Base-by-base conservation (phyloP, 257 asterid genomes). In the Salvia hispanica region DNA sequence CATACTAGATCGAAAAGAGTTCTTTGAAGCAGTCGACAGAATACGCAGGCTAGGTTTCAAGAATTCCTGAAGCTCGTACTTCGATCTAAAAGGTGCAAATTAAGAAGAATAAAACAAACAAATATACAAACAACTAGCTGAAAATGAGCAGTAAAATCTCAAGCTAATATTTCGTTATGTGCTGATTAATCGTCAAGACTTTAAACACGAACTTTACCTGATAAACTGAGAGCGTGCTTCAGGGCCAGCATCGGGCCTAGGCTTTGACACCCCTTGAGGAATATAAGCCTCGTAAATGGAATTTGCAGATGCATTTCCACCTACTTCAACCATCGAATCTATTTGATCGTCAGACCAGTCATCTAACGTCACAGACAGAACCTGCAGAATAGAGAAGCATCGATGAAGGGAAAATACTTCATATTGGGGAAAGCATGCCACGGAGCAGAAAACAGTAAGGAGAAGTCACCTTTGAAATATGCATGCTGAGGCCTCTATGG, bases 21-120 rank as follows among this genome's bases (percentile, higher is more conserved):
- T 82, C 50, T 78, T 80, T 18, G 88, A 68, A 56, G 86, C 66
- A 56, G 73, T 61, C 39, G 99, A 94, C 66, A 76, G 63, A 44
- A 91, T 91, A 15, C 99, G 95, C 81, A 94, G 83, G 90, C 99
- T 91, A 5, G 99, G 97, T 79, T 90, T 94, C 87, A 94, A 75
- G 77, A 85, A 94, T 36, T 81, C 96, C 82, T 94, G 99, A 61
- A 61, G 91, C 82, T 94, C 99, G 42, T 91, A 94, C 79, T 94
- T 94, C 33, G 89, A 81, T 90, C 99, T 94, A 62, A 71, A 75
- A 71, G 48, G 40, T 25, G 61, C 39, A 74, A 48, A 58, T 11
- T 13, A 43, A 9, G 14, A 46, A 72, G n/a, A 21, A 3, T 68
- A 36, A 36, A 3, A 69, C 59, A 18, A 55, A 46, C 50, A 68